Conservation (phyloP, 257 asterid genomes). For the Scutellaria baicalensis region DNA sequence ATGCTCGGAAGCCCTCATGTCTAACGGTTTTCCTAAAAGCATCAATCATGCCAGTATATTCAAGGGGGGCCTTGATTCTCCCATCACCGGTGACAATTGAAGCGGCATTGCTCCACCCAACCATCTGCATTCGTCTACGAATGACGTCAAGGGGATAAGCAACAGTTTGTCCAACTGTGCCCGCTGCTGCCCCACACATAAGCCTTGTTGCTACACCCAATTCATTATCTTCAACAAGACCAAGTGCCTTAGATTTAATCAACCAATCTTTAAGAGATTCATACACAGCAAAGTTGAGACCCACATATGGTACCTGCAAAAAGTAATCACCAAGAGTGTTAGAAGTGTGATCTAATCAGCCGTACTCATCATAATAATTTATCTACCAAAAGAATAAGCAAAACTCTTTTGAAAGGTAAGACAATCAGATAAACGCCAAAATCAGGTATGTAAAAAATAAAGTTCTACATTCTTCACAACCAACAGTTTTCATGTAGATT, state of each 20-base stretch:
- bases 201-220: constrained; percentile 82
- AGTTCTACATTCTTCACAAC: neutral
- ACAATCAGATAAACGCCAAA: constrained; percentile 2
- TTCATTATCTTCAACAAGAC: constrained; percentile 73
- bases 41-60: constrained; percentile 88
- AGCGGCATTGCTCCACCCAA: constrained; percentile 90
- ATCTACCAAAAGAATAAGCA: neutral
- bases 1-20: constrained; percentile 82
- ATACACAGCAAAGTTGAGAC: constrained; percentile 94
- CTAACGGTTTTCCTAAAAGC: constrained; percentile 91
- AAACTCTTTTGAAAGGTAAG: neutral
- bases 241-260: constrained; percentile 54
- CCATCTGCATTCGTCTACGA: constrained; percentile 99
- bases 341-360: neutral
- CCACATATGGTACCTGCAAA: constrained; percentile 92
- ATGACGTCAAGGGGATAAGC: constrained; percentile 97
- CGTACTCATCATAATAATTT: neutral
- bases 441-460: neutral
- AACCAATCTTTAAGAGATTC: constrained; percentile 93
- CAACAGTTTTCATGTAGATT: neutral
- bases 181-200: constrained; percentile 94
- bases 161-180: constrained; percentile 95
- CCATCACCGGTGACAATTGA: constrained; percentile 83
- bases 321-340: neutral
- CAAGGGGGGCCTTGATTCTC: constrained; percentile 52